Evolutionary conservation across 2,329 filamentous ascomycete species (phyloP).

Genomic region (Tolypocladium pustulatum): DNA sequence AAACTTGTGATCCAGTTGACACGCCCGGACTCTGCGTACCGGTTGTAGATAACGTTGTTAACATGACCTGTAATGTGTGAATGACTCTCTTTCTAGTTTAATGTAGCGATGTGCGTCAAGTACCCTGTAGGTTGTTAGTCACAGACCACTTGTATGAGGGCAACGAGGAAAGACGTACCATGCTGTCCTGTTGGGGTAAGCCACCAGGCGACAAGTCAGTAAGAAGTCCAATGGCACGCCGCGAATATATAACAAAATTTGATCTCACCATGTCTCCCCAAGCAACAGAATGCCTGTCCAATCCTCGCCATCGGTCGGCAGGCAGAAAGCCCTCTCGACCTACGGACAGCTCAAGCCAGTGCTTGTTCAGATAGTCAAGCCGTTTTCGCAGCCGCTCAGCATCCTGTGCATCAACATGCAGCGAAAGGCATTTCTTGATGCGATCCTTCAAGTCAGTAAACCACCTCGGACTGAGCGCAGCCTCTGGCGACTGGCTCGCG

Average conservation of each 20-base stretch:
- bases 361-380: conserved; percentile 11
- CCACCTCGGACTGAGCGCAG: conserved; percentile 15
- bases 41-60: conserved; percentile 76
- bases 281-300: conserved; percentile 57
- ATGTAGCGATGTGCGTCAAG: no score
- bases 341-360: conserved; percentile 64
- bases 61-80: conserved; percentile 44
- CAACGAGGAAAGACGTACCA: conserved; percentile 30
- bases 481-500: background rate
- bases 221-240: conserved; percentile 1
- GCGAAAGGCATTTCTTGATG: conserved; percentile 6
- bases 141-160: background rate
- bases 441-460: conserved; percentile 14
- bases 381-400: conserved; percentile 4
- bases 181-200: conserved; percentile 31
- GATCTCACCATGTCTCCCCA: conserved; percentile 82
- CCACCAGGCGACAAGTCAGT: conserved; percentile 3
- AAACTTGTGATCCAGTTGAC: conserved; percentile 71
- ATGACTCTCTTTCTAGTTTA: background rate
- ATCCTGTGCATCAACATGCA: background rate
- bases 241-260: background rate
- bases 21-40: conserved; percentile 72
- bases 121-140: conserved; percentile 5
- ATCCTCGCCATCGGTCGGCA: conserved; percentile 41
- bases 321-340: conserved; percentile 70